Base-by-base conservation (phyloP, 106 monocot genomes). In the Chionographis japonica region DNA sequence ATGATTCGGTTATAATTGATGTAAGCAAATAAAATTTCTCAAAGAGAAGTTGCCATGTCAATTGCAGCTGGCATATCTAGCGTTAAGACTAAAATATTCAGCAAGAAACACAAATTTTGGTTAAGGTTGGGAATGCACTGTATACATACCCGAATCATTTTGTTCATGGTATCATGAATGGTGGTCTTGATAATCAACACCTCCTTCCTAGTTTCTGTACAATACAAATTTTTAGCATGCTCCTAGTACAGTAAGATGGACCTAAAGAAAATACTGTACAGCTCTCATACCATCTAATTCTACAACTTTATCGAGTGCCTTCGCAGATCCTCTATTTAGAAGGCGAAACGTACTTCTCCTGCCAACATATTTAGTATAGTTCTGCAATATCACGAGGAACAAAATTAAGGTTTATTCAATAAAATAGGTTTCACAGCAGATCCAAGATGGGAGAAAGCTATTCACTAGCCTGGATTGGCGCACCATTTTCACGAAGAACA, bases 301-400 rank as follows among this genome's bases (percentile, higher is more conserved):
- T 60, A 70, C 87, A 73, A 98, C 97, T 90, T 98, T 98, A 79
- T 98, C 92, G 65, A 98, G 87, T 72, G 97, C 92, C 80, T 98
- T 98, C 51, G 97, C 97, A 72, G 97, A 98, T 77, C 97, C 97
- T 87, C 97, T 89, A 72, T 98, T 98, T 50, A 98, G 87, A 77
- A 98, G 92, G 8, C 97, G 92, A 79, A 87, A 98, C 52, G 89
- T 98, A 75, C 92, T 92, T 71, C 92, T 92, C 52, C 60, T 83
- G 15, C 97, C 97, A 56, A 92, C 92, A 75, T 83, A 84, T 68
- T 87, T 78, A 1, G 89, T 90, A 60, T 92, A 98, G 62, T 92
- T 90, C 97, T 98, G 81, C 61, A 52, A 64, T 54, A 76, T 38
- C 12, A 65, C 8, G 78, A 54, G 67, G 49, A 51, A 41, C 58